Evolutionary conservation across 257 asterid genomes (phyloP).

Genomic region (Solanum peruvianum): DNA sequence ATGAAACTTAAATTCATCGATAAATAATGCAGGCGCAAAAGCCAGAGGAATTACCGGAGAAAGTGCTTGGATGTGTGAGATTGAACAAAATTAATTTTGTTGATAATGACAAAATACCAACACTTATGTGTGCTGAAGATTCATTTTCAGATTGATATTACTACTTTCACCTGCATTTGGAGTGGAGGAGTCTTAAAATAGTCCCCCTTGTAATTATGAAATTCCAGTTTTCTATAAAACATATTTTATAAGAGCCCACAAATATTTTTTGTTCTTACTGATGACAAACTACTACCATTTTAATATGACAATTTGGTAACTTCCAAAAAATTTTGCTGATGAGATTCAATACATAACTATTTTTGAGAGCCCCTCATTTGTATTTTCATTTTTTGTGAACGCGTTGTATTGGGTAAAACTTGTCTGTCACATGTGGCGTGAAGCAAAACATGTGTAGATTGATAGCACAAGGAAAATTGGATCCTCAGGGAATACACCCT

Average conservation of each 20-base stretch:
- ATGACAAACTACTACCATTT: background rate
- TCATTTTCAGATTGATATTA: background rate
- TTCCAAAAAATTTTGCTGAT: background rate
- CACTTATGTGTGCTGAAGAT: conserved; percentile 28
- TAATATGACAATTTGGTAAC: background rate
- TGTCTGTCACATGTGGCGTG: background rate
- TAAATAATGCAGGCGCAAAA: conserved; percentile 53
- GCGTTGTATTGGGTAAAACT: background rate
- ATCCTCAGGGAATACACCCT: background rate
- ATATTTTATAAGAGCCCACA: background rate
- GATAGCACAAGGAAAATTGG: background rate
- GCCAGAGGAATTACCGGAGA: conserved; percentile 79
- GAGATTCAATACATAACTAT: background rate
- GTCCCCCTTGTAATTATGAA: background rate
- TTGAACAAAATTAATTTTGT: conserved; percentile 68
- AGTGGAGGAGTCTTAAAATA: background rate
- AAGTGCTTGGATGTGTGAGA: conserved; percentile 60
- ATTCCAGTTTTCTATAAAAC: background rate
- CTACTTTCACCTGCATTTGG: background rate
- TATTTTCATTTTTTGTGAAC: background rate
- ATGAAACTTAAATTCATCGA: background rate
- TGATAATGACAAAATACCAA: conserved; percentile 67
- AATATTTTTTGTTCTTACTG: background rate
- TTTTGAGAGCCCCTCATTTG: background rate
- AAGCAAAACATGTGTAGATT: background rate